A percentile compares a stretch with the other conserved stretches of the same genome.
Evolutionary conservation across 495 filamentous ascomycete genomes (phyloP).

Genomic region (Aspergillus homomorphus): DNA sequence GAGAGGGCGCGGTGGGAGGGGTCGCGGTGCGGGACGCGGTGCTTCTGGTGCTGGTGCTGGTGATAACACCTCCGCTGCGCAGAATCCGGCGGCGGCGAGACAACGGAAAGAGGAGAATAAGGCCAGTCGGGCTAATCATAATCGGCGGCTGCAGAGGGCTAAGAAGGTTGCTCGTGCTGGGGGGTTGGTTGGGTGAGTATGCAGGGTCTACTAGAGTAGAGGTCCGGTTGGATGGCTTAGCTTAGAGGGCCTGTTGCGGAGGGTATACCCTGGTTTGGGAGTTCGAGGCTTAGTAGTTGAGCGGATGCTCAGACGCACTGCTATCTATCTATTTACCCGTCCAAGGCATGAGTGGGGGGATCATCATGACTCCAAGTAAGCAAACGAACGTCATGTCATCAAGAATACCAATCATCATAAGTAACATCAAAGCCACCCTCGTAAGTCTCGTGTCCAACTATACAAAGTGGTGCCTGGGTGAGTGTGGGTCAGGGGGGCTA

Average conservation of each 20-base stretch:
- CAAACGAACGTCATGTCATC: not conserved
- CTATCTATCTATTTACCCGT: no score
- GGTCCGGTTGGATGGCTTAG: no score
- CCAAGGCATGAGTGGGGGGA: no score
- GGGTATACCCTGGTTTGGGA: not conserved
- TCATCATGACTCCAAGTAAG: no score
- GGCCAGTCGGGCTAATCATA: constrained; percentile 72
- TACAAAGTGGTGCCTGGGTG: not conserved
- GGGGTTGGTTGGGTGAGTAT: constrained; percentile 25
- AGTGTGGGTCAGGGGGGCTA: not conserved
- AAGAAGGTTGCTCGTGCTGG: constrained; percentile 72
- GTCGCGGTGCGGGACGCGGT: constrained; percentile 46
- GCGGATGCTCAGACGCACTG: no score
- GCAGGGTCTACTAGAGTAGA: not conserved
- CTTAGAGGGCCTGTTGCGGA: no score
- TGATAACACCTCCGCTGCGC: constrained; percentile 39
- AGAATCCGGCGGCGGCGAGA: constrained; percentile 57
- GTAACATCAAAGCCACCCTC: not conserved
- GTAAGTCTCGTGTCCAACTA: not conserved
- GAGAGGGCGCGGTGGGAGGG: constrained; percentile 44
- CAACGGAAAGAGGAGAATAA: constrained; percentile 78
- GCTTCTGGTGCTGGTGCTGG: constrained; percentile 58
- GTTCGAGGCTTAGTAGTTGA: no score
- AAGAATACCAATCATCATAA: constrained; percentile 4
- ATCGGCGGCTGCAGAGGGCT: constrained; percentile 69